Evolutionary conservation across 208 protist genomes (phyloP).

Genomic region (Leishmania martiniquensis): DNA sequence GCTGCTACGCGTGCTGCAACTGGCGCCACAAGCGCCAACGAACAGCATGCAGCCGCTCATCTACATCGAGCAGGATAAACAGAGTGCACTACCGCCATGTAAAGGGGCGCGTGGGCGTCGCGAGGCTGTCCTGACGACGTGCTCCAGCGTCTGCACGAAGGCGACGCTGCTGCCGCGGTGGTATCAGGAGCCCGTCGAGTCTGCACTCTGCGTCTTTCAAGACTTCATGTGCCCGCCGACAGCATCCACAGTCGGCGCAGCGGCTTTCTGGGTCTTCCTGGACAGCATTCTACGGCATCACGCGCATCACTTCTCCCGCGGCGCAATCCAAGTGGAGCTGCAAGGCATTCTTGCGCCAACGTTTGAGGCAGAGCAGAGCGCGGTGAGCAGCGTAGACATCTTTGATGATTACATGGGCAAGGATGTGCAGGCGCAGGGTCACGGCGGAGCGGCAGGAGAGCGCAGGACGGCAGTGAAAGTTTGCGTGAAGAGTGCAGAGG

Average conservation of each 20-base stretch:
- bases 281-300: conserved; percentile 15
- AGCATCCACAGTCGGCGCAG: not conserved
- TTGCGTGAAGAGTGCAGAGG: not conserved
- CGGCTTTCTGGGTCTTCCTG: conserved; percentile 40
- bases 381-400: conserved; percentile 11
- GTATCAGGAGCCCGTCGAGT: conserved; percentile 1
- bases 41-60: conserved; percentile 8
- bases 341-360: conserved; percentile 25
- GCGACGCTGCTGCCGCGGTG: not conserved
- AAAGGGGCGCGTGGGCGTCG: not conserved
- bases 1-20: conserved; percentile 8
- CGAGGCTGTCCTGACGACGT: conserved; percentile 12
- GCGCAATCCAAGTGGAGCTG: conserved; percentile 18
- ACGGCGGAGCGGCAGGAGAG: not conserved
- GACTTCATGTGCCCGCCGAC: not conserved
- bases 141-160: not conserved
- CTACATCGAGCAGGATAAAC: conserved; percentile 6
- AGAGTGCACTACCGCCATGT: not conserved
- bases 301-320: conserved; percentile 15
- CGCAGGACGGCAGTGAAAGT: not conserved
- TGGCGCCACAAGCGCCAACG: conserved; percentile 7
- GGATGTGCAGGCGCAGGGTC: not conserved
- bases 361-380: conserved; percentile 9
- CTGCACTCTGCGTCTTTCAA: conserved; percentile 10
- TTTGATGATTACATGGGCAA: conserved; percentile 6